phyloP scores from a whole-genome alignment of 306 rosid species.

The Canavalia ensiformis region DNA sequence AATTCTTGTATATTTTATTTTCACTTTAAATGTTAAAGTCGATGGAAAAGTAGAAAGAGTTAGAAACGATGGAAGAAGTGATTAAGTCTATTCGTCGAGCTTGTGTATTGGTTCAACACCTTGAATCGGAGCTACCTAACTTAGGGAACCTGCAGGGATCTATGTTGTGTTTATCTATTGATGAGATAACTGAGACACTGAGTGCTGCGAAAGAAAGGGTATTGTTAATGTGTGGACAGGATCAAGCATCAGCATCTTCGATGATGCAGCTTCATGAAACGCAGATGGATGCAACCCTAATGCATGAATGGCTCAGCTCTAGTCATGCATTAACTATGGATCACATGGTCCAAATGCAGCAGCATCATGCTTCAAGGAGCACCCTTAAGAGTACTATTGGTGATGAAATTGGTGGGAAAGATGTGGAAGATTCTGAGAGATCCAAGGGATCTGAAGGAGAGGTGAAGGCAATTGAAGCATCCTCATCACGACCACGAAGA shows the following conservation, averaged over 20 bases:
- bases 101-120: slow-evolving; percentile 56
- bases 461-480: slow-evolving; percentile 34
- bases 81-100: slow-evolving; percentile 49
- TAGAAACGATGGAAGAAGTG: slow-evolving; percentile 59
- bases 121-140: slow-evolving; percentile 56
- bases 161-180: slow-evolving; percentile 47
- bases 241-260: neutral
- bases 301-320: slow-evolving; percentile 55
- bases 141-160: slow-evolving; percentile 39
- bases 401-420: slow-evolving; percentile 27
- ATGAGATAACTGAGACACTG: slow-evolving; percentile 53
- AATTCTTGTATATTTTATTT: neutral
- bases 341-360: slow-evolving; percentile 41
- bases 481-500: slow-evolving; percentile 57
- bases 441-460: slow-evolving; percentile 25
- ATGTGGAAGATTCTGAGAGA: slow-evolving; percentile 33
- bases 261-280: slow-evolving; percentile 6
- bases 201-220: slow-evolving; percentile 48
- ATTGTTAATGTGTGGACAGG: neutral
- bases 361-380: slow-evolving; percentile 27
- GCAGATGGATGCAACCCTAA: slow-evolving; percentile 42
- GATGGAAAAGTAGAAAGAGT: neutral
- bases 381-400: neutral
- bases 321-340: slow-evolving; percentile 8
- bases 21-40: neutral